These are phyloP conservation scores for Discostella stelligeroides DNA, from an alignment of 108 stramenopile species.

Conservation along the genomic window DNA sequence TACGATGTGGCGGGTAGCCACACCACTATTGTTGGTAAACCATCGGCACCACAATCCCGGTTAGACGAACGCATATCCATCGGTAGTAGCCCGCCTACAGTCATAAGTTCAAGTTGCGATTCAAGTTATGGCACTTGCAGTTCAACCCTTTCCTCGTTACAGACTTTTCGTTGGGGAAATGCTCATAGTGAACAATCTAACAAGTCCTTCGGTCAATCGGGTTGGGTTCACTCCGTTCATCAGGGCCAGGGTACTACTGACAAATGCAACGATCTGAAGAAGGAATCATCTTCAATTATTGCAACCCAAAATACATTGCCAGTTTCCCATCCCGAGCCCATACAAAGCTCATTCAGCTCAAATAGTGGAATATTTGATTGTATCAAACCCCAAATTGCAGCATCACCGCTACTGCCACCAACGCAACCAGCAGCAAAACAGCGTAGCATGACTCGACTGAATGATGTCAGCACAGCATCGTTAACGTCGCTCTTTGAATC, in stretches of 20 bases:
- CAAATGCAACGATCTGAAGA: too few relatives aligned
- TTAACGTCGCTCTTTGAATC: conserved; percentile 23
- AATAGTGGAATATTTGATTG: conserved; percentile 38
- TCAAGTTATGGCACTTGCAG: conserved; percentile 31
- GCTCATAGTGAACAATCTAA: not conserved
- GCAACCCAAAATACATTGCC: not conserved
- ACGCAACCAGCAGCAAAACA: not conserved
- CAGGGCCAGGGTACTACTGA: not conserved
- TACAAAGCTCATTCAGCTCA: not conserved
- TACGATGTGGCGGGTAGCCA: too few relatives aligned
- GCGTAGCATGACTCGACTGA: not conserved
- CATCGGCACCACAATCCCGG: too few relatives aligned
- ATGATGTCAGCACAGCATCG: conserved; percentile 7
- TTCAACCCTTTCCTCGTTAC: conserved; percentile 3
- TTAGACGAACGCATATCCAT: not conserved
- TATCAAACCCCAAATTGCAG: conserved; percentile 8
- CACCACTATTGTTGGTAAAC: too few relatives aligned
- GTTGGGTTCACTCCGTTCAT: not conserved
- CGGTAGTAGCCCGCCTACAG: conserved; percentile 15
- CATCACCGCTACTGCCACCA: not conserved
- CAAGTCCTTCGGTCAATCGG: not conserved
- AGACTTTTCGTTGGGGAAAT: not conserved
- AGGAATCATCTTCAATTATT: not conserved
- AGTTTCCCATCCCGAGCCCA: not conserved
- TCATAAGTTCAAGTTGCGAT: conserved; percentile 37